Evolutionary conservation across 805 yeast species (phyloP).

Genomic region (Saccharomyces paradoxus): DNA sequence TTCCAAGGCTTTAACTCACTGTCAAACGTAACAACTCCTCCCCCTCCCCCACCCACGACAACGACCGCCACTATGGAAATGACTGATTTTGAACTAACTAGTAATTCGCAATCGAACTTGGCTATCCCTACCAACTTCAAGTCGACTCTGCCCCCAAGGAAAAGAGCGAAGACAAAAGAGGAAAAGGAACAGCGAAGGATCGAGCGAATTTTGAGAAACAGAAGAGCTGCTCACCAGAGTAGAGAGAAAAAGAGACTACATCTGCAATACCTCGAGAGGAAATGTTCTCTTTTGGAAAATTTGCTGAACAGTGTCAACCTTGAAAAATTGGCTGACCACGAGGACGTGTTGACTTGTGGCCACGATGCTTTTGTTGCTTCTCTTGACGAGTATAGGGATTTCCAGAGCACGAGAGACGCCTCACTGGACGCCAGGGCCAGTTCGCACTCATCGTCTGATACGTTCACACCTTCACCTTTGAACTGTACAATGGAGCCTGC

Average conservation of each 20-base stretch:
- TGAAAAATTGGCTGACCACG: constrained; percentile 1
- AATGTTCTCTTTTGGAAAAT: constrained; percentile 28
- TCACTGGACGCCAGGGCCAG: neutral
- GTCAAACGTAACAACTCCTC: neutral
- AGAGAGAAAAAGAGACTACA: constrained; percentile 93
- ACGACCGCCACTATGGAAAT: neutral
- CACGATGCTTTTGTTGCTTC: neutral
- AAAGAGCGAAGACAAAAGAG: constrained; percentile 92
- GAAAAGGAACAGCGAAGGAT: constrained; percentile 95
- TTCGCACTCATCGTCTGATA: neutral
- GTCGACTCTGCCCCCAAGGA: constrained; percentile 77
- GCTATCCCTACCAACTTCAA: constrained; percentile 34
- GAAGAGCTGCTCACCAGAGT: constrained; percentile 96
- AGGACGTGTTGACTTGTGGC: neutral
- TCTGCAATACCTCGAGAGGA: constrained; percentile 70
- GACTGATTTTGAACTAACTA: neutral
- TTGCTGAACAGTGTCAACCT: constrained; percentile 18
- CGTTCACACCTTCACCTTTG: neutral
- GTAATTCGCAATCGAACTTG: neutral
- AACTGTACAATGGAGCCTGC: neutral
- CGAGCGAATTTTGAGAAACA: constrained; percentile 84
- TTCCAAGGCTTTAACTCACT: neutral
- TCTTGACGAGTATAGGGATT: neutral
- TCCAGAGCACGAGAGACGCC: neutral
- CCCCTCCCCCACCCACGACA: neutral